Evolutionary conservation across 495 filamentous ascomycete species (phyloP).

Genomic region (Penicillium antarcticum): DNA sequence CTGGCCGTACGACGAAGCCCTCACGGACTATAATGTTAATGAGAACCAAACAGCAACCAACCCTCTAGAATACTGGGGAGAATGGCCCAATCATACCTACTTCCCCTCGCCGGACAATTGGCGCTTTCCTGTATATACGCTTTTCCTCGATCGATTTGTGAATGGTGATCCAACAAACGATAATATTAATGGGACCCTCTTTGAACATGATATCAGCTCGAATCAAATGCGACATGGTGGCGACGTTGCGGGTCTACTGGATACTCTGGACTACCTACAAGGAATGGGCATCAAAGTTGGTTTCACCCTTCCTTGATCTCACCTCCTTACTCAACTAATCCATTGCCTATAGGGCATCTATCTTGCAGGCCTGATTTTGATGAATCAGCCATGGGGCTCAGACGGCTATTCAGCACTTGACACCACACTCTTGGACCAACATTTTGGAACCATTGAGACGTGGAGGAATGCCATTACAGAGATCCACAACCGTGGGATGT

Average conservation of each 20-base stretch:
- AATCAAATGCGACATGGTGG: conserved; percentile 76
- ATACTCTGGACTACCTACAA: conserved; percentile 70
- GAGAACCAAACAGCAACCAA: conserved; percentile 54
- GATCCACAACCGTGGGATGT: conserved; percentile 66
- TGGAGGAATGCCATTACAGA: conserved; percentile 65
- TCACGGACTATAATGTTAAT: conserved; percentile 61
- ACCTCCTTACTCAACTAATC: background rate
- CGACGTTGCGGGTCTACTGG: conserved; percentile 60
- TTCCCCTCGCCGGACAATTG: conserved; percentile 61
- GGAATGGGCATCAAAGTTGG: conserved; percentile 70
- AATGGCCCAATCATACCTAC: conserved; percentile 56
- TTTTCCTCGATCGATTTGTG: conserved; percentile 68
- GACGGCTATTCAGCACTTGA: conserved; percentile 69
- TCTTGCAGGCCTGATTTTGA: conserved; percentile 63
- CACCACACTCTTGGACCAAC: conserved; percentile 66
- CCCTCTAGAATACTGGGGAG: conserved; percentile 60
- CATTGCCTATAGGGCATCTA: conserved; percentile 54
- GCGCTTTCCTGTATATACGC: conserved; percentile 69
- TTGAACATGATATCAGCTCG: conserved; percentile 64
- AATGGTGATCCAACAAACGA: conserved; percentile 73
- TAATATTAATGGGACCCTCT: conserved; percentile 64
- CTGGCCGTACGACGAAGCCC: conserved; percentile 53
- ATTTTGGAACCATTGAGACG: conserved; percentile 59
- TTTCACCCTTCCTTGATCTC: background rate
- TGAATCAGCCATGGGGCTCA: conserved; percentile 69